A percentile compares a stretch with the other conserved stretches of the same genome.
These are phyloP conservation scores for Suhomyces prunicola DNA, from an alignment of 805 yeast species.

Conservation along the genomic window DNA sequence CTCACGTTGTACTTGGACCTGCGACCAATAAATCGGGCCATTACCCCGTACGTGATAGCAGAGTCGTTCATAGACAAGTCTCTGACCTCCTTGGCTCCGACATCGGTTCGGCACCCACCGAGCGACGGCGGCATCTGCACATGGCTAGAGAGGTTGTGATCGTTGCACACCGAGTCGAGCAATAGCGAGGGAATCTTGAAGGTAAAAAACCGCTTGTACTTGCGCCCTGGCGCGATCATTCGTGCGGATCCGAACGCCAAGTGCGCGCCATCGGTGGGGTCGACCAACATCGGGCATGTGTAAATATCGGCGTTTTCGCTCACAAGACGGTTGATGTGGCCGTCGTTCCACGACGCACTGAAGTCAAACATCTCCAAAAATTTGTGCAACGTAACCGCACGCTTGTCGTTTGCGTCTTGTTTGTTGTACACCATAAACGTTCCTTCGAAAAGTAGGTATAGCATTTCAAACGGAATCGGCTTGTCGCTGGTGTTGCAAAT, in stretches of 20 bases:
- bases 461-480: conserved; percentile 58
- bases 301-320: conserved; percentile 17
- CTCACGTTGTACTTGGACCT: conserved; percentile 30
- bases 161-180: conserved; percentile 37
- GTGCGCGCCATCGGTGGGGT: conserved; percentile 25
- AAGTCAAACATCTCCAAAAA: conserved; percentile 51
- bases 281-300: conserved; percentile 16
- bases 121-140: conserved; percentile 34
- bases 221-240: conserved; percentile 16
- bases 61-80: conserved; percentile 30
- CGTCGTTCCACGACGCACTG: conserved; percentile 49
- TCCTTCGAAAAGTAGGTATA: conserved; percentile 58
- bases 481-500: conserved; percentile 40
- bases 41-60: conserved; percentile 29
- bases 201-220: conserved; percentile 39
- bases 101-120: conserved; percentile 16
- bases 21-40: conserved; percentile 38
- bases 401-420: conserved; percentile 8
- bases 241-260: conserved; percentile 15
- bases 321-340: conserved; percentile 28
- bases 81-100: conserved; percentile 8
- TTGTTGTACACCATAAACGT: conserved; percentile 24
- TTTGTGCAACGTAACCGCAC: conserved; percentile 12
- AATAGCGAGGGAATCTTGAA: conserved; percentile 37
- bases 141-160: conserved; percentile 29